Conservation (phyloP, 768 basidiomycete genomes). For the Suillus lakei region DNA sequence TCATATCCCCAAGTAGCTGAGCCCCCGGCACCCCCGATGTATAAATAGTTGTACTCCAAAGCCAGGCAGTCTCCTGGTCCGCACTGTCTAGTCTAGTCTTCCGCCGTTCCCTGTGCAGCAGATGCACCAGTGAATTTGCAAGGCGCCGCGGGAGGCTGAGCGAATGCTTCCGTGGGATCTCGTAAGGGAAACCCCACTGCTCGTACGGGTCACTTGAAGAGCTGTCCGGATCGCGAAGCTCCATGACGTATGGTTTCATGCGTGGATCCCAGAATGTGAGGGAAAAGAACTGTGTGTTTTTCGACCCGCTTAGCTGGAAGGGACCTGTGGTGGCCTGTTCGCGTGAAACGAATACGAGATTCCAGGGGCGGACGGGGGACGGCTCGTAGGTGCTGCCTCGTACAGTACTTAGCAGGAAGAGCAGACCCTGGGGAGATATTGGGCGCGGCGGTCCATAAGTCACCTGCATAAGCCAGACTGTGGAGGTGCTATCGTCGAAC, state of each 20-base stretch:
- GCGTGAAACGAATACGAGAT: background rate
- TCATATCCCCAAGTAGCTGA: background rate
- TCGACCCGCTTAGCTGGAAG: background rate
- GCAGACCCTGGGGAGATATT: background rate
- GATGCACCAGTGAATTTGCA: background rate
- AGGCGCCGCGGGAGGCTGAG: background rate
- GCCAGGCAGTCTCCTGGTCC: background rate
- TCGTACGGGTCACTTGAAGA: background rate
- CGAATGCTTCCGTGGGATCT: background rate
- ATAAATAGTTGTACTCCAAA: background rate
- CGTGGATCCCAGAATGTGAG: constrained; percentile 2
- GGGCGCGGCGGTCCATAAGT: background rate
- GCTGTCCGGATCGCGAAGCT: background rate
- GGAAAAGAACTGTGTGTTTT: background rate
- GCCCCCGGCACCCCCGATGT: constrained; percentile 1
- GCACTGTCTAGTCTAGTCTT: background rate
- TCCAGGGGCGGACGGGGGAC: background rate
- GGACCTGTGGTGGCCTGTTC: background rate
- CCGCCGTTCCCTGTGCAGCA: background rate
- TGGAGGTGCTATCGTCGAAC: background rate
- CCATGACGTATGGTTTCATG: constrained; percentile 1
- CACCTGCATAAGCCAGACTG: constrained; percentile 6
- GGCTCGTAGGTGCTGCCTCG: constrained; percentile 1
- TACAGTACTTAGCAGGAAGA: background rate
- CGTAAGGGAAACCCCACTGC: constrained; percentile 1